These are phyloP conservation scores for Aspergillus ostianus DNA, from an alignment of 495 filamentous ascomycete species.

Conservation along the genomic window DNA sequence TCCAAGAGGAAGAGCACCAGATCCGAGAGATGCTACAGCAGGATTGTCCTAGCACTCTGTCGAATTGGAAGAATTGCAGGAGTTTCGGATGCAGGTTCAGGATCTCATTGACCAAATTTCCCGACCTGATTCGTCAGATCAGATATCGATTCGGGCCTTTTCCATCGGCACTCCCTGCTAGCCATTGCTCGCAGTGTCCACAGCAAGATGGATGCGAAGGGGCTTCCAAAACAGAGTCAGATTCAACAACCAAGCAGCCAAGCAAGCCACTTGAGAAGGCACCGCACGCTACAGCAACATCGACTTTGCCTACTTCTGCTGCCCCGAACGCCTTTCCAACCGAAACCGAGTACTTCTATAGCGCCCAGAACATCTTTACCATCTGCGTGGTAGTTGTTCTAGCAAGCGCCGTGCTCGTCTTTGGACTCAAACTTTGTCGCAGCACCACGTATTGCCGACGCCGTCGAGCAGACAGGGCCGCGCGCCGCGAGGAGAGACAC, in stretches of 20 bases:
- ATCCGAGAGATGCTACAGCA: slow-evolving; percentile 11
- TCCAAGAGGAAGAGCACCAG: slow-evolving; percentile 12
- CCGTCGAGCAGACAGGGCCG: slow-evolving; percentile 34
- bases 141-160: slow-evolving; percentile 16
- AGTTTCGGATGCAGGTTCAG: slow-evolving; percentile 16
- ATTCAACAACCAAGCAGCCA: neutral
- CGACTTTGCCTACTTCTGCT: too few species aligned
- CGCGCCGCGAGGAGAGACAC: slow-evolving; percentile 39
- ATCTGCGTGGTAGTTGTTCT: slow-evolving; percentile 24
- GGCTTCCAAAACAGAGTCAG: neutral
- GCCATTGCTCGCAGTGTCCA: slow-evolving; percentile 3
- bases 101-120: slow-evolving; percentile 11
- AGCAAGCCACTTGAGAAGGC: neutral
- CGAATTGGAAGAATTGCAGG: slow-evolving; percentile 17
- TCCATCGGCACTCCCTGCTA: slow-evolving; percentile 11
- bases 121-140: slow-evolving; percentile 27
- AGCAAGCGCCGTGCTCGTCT: slow-evolving; percentile 27
- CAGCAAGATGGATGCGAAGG: neutral
- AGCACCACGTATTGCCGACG: slow-evolving; percentile 23
- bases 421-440: slow-evolving; percentile 28
- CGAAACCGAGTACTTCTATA: neutral
- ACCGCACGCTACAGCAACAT: neutral
- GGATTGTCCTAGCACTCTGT: slow-evolving; percentile 1
- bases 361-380: slow-evolving; percentile 11
- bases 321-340: neutral